Conservation (phyloP, 441 rosid species). For the Theobroma grandiflorum region DNA sequence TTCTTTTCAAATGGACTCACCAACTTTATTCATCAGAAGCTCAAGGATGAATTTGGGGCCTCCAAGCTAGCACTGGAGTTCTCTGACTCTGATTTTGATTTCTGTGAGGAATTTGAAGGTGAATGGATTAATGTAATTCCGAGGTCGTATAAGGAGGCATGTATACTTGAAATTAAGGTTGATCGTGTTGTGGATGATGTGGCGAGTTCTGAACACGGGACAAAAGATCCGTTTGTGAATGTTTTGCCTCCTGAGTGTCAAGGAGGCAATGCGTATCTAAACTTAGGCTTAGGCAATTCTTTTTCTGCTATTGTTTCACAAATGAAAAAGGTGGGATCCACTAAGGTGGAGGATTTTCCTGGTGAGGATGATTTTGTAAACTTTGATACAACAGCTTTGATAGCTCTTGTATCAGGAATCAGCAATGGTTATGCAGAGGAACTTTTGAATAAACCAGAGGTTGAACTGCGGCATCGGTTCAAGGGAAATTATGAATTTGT, state of each 20-base stretch:
- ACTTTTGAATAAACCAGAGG: slow-evolving; percentile 54
- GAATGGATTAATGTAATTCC: slow-evolving; percentile 67
- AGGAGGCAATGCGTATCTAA: slow-evolving; percentile 34
- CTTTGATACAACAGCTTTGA: slow-evolving; percentile 84
- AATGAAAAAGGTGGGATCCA: slow-evolving; percentile 38
- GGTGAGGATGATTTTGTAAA: slow-evolving; percentile 55
- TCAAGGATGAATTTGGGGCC: slow-evolving; percentile 62
- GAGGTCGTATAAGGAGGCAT: slow-evolving; percentile 52
- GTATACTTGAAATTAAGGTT: slow-evolving; percentile 65
- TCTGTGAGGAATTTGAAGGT: slow-evolving; percentile 55
- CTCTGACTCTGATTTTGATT: slow-evolving; percentile 41
- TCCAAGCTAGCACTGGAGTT: slow-evolving; percentile 42
- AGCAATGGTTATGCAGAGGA: slow-evolving; percentile 75
- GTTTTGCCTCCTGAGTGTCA: slow-evolving; percentile 31
- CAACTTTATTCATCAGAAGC: slow-evolving; percentile 38
- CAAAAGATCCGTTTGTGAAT: slow-evolving; percentile 28
- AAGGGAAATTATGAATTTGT: slow-evolving; percentile 86
- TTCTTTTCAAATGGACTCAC: slow-evolving; percentile 77
- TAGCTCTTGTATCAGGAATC: slow-evolving; percentile 89
- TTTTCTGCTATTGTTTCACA: slow-evolving; percentile 55
- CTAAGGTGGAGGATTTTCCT: slow-evolving; percentile 16
- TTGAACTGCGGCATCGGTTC: slow-evolving; percentile 62
- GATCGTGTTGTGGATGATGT: slow-evolving; percentile 27
- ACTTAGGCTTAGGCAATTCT: slow-evolving; percentile 32
- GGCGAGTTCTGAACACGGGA: slow-evolving; percentile 28